A percentile compares a stretch with the other conserved stretches of the same genome.
phyloP scores from a whole-genome alignment of 768 basidiomycete genomes.

The Dentipellis fragilis region DNA sequence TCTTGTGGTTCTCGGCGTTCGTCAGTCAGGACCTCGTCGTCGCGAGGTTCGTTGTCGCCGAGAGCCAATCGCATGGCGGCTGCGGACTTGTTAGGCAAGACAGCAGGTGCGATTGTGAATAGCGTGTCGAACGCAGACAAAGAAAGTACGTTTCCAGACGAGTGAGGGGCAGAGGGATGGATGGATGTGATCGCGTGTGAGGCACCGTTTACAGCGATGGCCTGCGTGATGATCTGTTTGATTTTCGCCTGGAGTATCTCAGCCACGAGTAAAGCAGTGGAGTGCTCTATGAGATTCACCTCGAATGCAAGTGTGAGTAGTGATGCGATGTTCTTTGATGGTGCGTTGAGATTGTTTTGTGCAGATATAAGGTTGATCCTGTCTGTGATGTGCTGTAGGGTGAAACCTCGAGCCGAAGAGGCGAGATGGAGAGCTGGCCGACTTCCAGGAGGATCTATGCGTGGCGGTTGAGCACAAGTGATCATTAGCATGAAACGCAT shows the following conservation, averaged over 20 bases:
- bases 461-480: not conserved
- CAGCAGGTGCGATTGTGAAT: conserved; percentile 66
- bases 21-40: conserved; percentile 49
- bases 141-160: conserved; percentile 37
- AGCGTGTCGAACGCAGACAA: conserved; percentile 67
- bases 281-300: conserved; percentile 26
- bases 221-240: conserved; percentile 76
- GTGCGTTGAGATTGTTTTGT: conserved; percentile 57
- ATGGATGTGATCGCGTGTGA: conserved; percentile 75
- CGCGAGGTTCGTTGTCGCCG: conserved; percentile 45
- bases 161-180: conserved; percentile 38
- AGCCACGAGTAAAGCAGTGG: not conserved
- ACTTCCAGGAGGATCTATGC: conserved; percentile 54
- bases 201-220: conserved; percentile 63
- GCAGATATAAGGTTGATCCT: conserved; percentile 75
- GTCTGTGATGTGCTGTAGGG: conserved; percentile 68
- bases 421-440: conserved; percentile 66
- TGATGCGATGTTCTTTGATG: conserved; percentile 52
- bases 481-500: too few species aligned
- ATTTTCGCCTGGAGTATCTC: conserved; percentile 50
- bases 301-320: conserved; percentile 74
- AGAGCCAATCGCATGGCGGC: conserved; percentile 62
- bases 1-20: conserved; percentile 47
- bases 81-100: conserved; percentile 71
- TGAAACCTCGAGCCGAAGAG: conserved; percentile 61